Percentiles rank a stretch among this genome's conserved stretches.
Evolutionary conservation across 1,139 yeast genomes (phyloP).

Genomic region (Candida sojae): DNA sequence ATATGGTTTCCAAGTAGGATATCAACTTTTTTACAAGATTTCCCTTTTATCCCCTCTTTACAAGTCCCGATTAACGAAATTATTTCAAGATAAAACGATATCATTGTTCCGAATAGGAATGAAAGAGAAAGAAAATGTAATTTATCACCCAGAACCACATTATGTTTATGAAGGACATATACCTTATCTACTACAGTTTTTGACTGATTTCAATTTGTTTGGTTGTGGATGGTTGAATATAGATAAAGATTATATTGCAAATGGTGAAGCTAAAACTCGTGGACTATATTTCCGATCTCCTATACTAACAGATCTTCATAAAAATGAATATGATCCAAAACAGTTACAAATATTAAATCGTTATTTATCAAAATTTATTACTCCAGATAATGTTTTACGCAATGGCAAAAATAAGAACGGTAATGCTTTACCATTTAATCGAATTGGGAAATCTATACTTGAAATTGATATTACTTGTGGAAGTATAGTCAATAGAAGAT

Average conservation of each 20-base stretch:
- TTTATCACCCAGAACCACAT: constrained; percentile 5
- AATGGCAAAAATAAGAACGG: constrained; percentile 13
- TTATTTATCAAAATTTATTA: constrained; percentile 21
- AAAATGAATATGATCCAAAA: constrained; percentile 2
- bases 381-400: constrained; percentile 25
- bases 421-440: constrained; percentile 26
- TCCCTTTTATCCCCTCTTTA: constrained; percentile 65
- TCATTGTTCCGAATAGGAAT: constrained; percentile 9
- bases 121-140: constrained; percentile 5
- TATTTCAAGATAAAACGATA: constrained; percentile 55
- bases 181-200: constrained; percentile 73
- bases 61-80: constrained; percentile 56
- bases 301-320: constrained; percentile 16
- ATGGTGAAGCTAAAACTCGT: constrained; percentile 8
- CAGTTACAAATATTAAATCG: constrained; percentile 10
- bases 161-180: constrained; percentile 72
- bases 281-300: constrained; percentile 44
- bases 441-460: constrained; percentile 62
- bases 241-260: constrained; percentile 11
- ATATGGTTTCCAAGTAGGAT: constrained; percentile 78
- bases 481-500: constrained; percentile 56
- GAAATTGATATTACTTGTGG: constrained; percentile 71
- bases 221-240: constrained; percentile 79
- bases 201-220: constrained; percentile 78
- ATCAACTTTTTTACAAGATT: constrained; percentile 65